Evolutionary conservation across 2,329 filamentous ascomycete species (phyloP), one percentile per base, ranked within the genome.

Genomic region (Rutstroemia sp.): DNA sequence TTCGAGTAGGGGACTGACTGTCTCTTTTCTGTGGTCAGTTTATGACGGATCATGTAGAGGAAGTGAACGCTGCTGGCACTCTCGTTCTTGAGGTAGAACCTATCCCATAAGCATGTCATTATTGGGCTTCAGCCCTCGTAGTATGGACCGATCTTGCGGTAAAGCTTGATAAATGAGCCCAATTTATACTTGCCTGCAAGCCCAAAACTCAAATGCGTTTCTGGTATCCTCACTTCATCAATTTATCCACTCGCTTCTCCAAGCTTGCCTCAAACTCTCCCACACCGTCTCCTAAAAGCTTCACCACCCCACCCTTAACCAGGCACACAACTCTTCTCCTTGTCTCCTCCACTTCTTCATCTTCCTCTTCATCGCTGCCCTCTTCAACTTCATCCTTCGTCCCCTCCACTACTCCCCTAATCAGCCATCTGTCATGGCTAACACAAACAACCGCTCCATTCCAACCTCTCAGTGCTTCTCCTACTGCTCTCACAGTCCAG

Each of bases 371-470:
- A 2, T 74, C 74, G 1, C 73, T 74, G 14, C 74, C 71, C n/a
- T 75, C 73, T 2, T 67, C 63, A 19, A 72, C 73, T 14, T 73
- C 70, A 45, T 72, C 70, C n/a, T 63, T 64, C 48, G 79, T 70
- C 0, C 85, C 85, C 67, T 89, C 86, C 1, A 94, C 76, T 0
- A 87, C 87, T 2, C 83, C 83, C 47, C 85, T 79, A 72, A 94
- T 79, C 64, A 95, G 86, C 77, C 88, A 95, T 34, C 90, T 78
- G 69, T 95, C 89, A 73, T 95, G 90, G 38, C 84, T 90, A 4
- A 94, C 85, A 5, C 94, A 73, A 40, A 95, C 72, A 4, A 94
- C 78, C 0, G 88, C 89, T 0, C 89, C 89, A 55, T 84, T 79
- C 78, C 87, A 95, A 2, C 73, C 73, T 14, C 78, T 76, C 60